A percentile compares a stretch with the other conserved stretches of the same genome.
These are phyloP conservation scores for Hanseniaspora pseudoguilliermondii DNA, from an alignment of 805 yeast genomes.

Conservation along the genomic window DNA sequence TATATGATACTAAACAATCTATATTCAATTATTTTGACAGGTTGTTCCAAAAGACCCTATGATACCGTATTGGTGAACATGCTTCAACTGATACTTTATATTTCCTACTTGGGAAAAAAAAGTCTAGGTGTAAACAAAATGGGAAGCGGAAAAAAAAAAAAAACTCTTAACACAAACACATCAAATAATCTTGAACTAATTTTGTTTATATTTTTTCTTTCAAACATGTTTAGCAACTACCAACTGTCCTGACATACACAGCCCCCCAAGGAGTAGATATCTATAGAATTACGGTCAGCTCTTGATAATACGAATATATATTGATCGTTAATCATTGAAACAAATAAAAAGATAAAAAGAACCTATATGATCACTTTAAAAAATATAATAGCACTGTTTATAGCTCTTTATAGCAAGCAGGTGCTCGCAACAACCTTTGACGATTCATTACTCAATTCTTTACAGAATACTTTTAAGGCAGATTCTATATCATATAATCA, in stretches of 20 bases:
- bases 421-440: neutral
- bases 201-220: too few relatives aligned
- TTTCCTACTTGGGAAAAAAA: neutral
- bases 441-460: neutral
- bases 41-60: neutral
- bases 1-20: neutral
- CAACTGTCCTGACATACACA: too few relatives aligned
- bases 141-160: neutral
- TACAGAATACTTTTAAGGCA: neutral
- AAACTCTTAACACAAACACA: neutral
- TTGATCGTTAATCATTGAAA: neutral
- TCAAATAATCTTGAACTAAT: too few relatives aligned
- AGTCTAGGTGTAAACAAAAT: neutral
- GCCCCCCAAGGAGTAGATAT: too few relatives aligned
- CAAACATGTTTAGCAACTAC: too few relatives aligned
- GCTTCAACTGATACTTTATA: neutral
- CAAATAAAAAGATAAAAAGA: neutral
- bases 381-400: neutral
- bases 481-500: neutral
- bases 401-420: neutral
- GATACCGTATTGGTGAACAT: too few relatives aligned
- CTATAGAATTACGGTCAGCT: too few relatives aligned
- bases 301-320: too few relatives aligned
- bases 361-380: neutral
- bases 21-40: neutral